Evolutionary conservation across 2,329 filamentous ascomycete genomes (phyloP).

Genomic region (Sporothrix euskadiensis): DNA sequence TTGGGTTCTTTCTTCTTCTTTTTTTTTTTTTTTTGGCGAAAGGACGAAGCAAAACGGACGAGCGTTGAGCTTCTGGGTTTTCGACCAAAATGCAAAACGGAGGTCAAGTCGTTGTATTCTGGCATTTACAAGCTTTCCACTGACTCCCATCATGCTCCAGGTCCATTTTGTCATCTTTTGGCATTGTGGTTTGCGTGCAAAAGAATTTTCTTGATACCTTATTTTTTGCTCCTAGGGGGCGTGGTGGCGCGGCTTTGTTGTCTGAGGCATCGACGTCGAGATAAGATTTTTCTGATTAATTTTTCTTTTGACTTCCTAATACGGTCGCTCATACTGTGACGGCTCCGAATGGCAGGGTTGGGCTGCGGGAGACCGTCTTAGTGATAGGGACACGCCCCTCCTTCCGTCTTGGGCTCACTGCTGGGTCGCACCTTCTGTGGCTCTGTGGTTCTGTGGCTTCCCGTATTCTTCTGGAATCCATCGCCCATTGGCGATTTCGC

Average conservation of each 20-base stretch:
- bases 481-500: slow-evolving; percentile 8
- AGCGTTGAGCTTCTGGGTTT: background rate
- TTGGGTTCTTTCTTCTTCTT: background rate
- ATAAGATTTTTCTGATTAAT: slow-evolving; percentile 30
- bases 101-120: background rate
- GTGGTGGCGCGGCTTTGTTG: slow-evolving; percentile 14
- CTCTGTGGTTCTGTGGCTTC: background rate
- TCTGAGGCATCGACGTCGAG: slow-evolving; percentile 29
- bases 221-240: background rate
- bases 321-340: slow-evolving; percentile 19
- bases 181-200: background rate
- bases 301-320: background rate
- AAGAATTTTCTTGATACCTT: slow-evolving; percentile 17
- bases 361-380: slow-evolving; percentile 1
- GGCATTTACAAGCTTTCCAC: background rate
- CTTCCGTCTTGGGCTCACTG: background rate
- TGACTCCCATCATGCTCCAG: background rate
- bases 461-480: slow-evolving; percentile 6
- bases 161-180: background rate
- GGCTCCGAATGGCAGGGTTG: background rate
- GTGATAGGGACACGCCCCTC: slow-evolving; percentile 18
- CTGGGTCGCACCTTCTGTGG: background rate
- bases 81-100: slow-evolving; percentile 11
- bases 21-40: background rate
- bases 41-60: background rate